Conservation (phyloP, 2,329 filamentous ascomycete species). For the Fusarium agapanthi region DNA sequence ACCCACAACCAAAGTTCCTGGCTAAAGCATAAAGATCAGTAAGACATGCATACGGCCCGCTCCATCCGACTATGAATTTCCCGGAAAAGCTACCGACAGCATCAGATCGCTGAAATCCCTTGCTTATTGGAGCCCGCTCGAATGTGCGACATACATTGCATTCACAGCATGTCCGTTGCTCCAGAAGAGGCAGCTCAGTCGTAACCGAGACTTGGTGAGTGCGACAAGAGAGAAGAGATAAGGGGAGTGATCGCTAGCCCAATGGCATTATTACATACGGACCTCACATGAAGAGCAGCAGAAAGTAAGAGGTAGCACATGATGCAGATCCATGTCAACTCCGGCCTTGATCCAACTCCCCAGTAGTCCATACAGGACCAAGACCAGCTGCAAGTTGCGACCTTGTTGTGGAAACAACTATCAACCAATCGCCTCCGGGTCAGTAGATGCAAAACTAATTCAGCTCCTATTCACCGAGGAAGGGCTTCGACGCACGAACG, state of each 20-base stretch:
- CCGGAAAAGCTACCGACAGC: neutral
- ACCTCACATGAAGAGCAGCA: too few species aligned
- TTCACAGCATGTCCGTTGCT: neutral
- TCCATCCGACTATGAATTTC: neutral
- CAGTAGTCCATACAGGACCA: neutral
- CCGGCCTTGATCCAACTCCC: too few species aligned
- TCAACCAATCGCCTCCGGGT: neutral
- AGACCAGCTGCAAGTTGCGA: too few species aligned
- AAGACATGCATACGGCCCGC: neutral
- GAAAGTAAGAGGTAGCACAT: too few species aligned
- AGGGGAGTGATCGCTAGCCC: neutral
- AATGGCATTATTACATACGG: rapidly evolving
- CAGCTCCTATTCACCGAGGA: neutral
- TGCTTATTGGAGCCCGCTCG: neutral
- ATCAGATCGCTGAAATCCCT: rapidly evolving
- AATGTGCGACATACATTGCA: neutral
- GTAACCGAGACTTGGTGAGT: neutral
- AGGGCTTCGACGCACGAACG: neutral
- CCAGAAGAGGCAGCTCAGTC: neutral
- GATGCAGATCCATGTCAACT: neutral
- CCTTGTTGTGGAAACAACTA: rapidly evolving
- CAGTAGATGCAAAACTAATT: neutral
- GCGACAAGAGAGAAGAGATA: neutral
- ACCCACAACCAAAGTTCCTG: neutral
- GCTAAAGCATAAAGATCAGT: neutral